Percentiles rank a stretch among this genome's conserved stretches.
Evolutionary conservation across 176 grass and related monocot species (phyloP).

Genomic region (Lolium multiflorum): DNA sequence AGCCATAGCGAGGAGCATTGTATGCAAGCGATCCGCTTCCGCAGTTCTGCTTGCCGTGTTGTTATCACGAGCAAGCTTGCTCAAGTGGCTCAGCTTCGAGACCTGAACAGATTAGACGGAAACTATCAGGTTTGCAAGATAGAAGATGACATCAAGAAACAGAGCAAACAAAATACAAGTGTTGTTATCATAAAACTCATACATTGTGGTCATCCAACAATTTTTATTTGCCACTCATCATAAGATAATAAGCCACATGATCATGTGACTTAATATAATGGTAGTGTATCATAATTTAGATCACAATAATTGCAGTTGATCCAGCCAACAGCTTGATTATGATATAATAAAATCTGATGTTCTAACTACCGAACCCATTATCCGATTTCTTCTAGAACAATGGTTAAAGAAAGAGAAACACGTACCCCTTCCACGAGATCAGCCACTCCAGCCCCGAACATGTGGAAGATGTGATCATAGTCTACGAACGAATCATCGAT

Average conservation of each 20-base stretch:
- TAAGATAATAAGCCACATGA: conserved; percentile 30
- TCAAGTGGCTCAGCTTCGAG: conserved; percentile 89
- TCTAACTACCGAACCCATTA: conserved; percentile 15
- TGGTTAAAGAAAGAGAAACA: conserved; percentile 19
- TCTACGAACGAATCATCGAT: conserved; percentile 90
- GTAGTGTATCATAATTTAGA: neutral
- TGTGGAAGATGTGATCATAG: conserved; percentile 72
- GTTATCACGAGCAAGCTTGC: conserved; percentile 92
- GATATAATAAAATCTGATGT: neutral
- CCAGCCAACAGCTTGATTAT: conserved; percentile 3
- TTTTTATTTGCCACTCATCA: neutral
- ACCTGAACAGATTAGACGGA: conserved; percentile 58
- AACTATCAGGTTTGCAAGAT: neutral
- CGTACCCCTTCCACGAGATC: conserved; percentile 97
- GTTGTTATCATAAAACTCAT: neutral
- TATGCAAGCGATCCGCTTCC: conserved; percentile 94
- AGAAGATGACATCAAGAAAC: neutral
- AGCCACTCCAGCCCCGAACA: conserved; percentile 82
- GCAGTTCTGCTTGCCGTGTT: conserved; percentile 83
- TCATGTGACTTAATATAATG: conserved; percentile 15
- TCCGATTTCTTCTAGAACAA: conserved; percentile 36
- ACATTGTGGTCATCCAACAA: neutral
- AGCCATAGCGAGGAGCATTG: conserved; percentile 97
- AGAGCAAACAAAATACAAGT: conserved; percentile 1
- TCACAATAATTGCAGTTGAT: conserved; percentile 23